Base-by-base conservation (phyloP, 2,329 filamentous ascomycete species). In the Cryphonectria parasitica region DNA sequence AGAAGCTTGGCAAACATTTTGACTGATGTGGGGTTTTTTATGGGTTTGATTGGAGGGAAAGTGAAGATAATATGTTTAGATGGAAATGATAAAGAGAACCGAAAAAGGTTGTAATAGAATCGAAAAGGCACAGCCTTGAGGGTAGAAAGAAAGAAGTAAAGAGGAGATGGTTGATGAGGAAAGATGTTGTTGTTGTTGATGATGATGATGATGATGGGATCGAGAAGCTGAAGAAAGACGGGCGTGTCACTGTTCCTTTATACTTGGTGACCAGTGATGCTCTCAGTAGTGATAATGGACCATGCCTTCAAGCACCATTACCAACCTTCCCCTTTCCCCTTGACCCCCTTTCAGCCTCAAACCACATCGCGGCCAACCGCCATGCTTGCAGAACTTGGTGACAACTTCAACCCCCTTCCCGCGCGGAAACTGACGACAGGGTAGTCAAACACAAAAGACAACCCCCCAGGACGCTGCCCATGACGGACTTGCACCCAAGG, bases 1-100 rank as follows among this genome's bases (percentile, higher is more conserved):
- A 78, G 54, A 31, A 74, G 10, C 65, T 77, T 76, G 74, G 74
- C 70, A 45, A 78, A 72, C 77, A 79, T 79, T 10, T 64, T 77
- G 70, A 66, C 15, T 45, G 52, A 45, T 69, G 45, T 49, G 13
- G 36, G 36, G 36, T 22, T 45, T 49, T 11, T 25, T 45, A 2
- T 60, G 4, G 4, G n/a, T n/a, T 28, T 39, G 41, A 36, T 19
- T n/a, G 22, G 13, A 41, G 13, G 64, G 61, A 49, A 31, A 61
- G 3, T 43, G 19, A 6, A 6, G 22, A 39, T 39, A 49, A 15
- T 34, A 15, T 4, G 34, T 10, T 17, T 17, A 39, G 15, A 28
- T 43, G 41, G n/a, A 36, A 49, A 28, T 45, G 28, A 10, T 60
- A 34, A 11, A 31, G 25, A 11, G 22, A 7, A 31, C 22, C 22